Evolutionary conservation across 1,284 basidiomycete species (phyloP).

Genomic region (Microstroma glucosiphilum): DNA sequence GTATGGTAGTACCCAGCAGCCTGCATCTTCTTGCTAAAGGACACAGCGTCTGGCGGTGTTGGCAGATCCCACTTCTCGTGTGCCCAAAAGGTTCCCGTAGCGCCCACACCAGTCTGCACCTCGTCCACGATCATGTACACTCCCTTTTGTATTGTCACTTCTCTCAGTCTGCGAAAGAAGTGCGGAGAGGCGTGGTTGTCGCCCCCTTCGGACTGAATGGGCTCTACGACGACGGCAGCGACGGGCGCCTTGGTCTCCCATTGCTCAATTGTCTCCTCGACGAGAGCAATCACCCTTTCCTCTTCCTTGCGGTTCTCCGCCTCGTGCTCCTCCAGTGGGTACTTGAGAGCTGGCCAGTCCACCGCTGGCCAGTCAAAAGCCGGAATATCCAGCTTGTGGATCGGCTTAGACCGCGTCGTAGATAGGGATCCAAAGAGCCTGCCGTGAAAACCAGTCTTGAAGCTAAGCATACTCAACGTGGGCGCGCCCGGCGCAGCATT

Average conservation of each 20-base stretch:
- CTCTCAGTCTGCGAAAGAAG: slow-evolving; percentile 56
- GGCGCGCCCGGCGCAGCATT: slow-evolving; percentile 57
- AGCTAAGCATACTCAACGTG: slow-evolving; percentile 55
- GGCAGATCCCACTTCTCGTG: slow-evolving; percentile 55
- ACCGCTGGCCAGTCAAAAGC: slow-evolving; percentile 59
- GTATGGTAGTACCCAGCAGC: slow-evolving; percentile 56
- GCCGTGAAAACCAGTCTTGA: slow-evolving; percentile 53
- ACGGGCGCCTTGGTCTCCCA: slow-evolving; percentile 52
- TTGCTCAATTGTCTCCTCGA: slow-evolving; percentile 52
- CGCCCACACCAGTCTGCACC: slow-evolving; percentile 58
- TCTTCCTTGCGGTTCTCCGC: slow-evolving; percentile 55
- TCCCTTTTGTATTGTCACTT: slow-evolving; percentile 52
- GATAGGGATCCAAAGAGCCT: slow-evolving; percentile 52
- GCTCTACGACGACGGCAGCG: slow-evolving; percentile 59
- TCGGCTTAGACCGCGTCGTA: slow-evolving; percentile 53
- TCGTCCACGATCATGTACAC: slow-evolving; percentile 58
- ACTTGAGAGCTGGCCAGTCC: slow-evolving; percentile 56
- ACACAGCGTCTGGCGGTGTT: slow-evolving; percentile 57
- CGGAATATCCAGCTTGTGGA: slow-evolving; percentile 59
- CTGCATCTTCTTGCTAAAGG: slow-evolving; percentile 55
- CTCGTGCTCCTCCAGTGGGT: slow-evolving; percentile 54
- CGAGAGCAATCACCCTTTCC: slow-evolving; percentile 43
- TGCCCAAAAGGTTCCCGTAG: slow-evolving; percentile 59
- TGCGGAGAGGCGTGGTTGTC: slow-evolving; percentile 57
- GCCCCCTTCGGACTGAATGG: slow-evolving; percentile 58